Conservation (phyloP, 75 land plant genomes). For the Ceratopteris richardii region DNA sequence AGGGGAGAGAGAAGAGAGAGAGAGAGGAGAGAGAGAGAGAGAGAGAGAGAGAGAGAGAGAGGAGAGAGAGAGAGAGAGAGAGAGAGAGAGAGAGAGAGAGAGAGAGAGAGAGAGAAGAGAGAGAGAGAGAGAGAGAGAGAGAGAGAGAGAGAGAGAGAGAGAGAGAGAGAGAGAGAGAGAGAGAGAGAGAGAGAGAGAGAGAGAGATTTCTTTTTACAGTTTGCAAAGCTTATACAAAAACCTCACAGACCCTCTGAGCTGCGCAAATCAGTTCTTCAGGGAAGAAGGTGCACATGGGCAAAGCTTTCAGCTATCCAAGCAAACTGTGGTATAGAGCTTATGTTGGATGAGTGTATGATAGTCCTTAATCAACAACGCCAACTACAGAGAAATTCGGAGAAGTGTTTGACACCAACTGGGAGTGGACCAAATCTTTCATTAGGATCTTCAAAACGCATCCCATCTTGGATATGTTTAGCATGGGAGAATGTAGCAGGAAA, state of each 20-base stretch:
- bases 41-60: no score
- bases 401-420: neutral
- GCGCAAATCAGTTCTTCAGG: conserved; percentile 31
- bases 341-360: conserved; percentile 36
- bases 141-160: no score
- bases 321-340: conserved; percentile 41
- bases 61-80: no score
- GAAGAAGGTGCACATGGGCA: conserved; percentile 34
- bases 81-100: no score
- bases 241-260: conserved; percentile 32
- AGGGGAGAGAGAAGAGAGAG: no score
- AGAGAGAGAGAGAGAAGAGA: no score
- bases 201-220: no score
- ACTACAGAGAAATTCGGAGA: conserved; percentile 7
- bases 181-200: no score
- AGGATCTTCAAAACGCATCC: conserved; percentile 18
- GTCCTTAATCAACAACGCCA: conserved; percentile 18
- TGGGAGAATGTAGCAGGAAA: conserved; percentile 17
- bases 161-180: no score
- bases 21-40: no score
- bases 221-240: conserved; percentile 27
- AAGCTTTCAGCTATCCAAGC: conserved; percentile 37
- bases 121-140: no score
- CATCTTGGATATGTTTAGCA: conserved; percentile 16
- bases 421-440: neutral